A percentile compares a stretch with the other conserved stretches of the same genome.
phyloP scores from a whole-genome alignment of 2,329 filamentous ascomycete species.

The Podosphaera fusca region DNA sequence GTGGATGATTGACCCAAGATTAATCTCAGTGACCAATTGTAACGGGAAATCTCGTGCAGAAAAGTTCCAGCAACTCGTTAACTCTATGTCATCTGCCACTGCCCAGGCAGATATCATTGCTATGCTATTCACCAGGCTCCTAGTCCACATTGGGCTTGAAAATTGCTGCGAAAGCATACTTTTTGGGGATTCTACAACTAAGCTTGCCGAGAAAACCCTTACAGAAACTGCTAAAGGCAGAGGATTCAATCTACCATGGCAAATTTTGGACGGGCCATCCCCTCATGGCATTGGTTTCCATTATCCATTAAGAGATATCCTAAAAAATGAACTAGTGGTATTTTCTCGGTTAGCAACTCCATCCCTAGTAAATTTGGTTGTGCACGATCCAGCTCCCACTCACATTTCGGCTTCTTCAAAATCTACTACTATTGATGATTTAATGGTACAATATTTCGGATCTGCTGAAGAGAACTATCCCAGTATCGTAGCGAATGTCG shows the following conservation, averaged over 20 bases:
- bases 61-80: constrained; percentile 25
- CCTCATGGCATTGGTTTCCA: constrained; percentile 24
- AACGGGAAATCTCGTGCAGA: constrained; percentile 13
- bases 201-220: constrained; percentile 65
- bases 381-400: constrained; percentile 18
- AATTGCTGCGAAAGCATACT: constrained; percentile 46
- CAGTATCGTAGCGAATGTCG: constrained; percentile 84
- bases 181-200: constrained; percentile 69
- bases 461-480: constrained; percentile 71
- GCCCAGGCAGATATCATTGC: constrained; percentile 51
- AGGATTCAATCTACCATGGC: constrained; percentile 62
- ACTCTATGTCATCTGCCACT: constrained; percentile 44
- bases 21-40: constrained; percentile 3
- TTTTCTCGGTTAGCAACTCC: constrained; percentile 35
- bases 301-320: constrained; percentile 66
- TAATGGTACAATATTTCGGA: constrained; percentile 75
- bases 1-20: constrained; percentile 24
- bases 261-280: constrained; percentile 46
- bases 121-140: constrained; percentile 47
- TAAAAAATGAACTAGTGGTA: constrained; percentile 53
- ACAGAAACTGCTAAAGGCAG: constrained; percentile 78
- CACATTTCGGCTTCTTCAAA: constrained; percentile 20
- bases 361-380: constrained; percentile 26
- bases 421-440: constrained; percentile 69
- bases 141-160: constrained; percentile 39